Conservation (phyloP, 176 grass and related monocot genomes). For the Saccharum spontaneum region DNA sequence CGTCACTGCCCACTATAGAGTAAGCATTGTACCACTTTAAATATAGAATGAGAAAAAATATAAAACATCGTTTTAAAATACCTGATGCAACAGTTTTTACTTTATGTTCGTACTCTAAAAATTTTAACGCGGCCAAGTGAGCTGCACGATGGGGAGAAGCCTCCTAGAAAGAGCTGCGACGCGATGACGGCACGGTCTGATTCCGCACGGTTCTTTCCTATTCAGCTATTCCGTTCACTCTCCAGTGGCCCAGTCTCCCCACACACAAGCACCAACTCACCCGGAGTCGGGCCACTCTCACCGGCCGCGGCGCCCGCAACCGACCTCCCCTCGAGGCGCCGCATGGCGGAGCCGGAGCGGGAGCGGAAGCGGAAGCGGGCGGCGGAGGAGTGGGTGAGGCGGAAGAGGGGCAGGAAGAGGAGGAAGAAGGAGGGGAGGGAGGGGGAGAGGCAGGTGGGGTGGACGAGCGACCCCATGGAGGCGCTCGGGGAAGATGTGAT, state of each 20-base stretch:
- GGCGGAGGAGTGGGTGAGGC: conserved; percentile 26
- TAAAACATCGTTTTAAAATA: no score
- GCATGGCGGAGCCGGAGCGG: conserved; percentile 43
- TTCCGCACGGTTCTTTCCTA: background rate
- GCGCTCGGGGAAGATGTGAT: conserved; percentile 56
- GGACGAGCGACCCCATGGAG: conserved; percentile 49
- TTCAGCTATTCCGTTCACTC: background rate
- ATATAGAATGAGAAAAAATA: no score
- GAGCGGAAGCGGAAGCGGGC: background rate
- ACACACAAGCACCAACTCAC: background rate
- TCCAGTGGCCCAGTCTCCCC: background rate
- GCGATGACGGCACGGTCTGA: conserved; percentile 7
- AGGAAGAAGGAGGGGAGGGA: background rate
- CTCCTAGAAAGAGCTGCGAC: background rate
- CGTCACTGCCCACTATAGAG: no score
- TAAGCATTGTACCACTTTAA: no score
- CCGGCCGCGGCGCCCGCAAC: background rate
- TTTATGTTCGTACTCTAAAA: no score
- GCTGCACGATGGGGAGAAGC: background rate
- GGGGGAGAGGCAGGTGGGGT: background rate
- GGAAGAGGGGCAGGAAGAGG: background rate
- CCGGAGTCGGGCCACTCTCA: background rate
- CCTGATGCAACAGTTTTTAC: no score
- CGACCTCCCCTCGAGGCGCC: background rate
- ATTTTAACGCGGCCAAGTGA: background rate